Evolutionary conservation across 352 stramenopile genomes (phyloP), one percentile per base, ranked within the genome.

Genomic region (Thalassiosira ordinaria): DNA sequence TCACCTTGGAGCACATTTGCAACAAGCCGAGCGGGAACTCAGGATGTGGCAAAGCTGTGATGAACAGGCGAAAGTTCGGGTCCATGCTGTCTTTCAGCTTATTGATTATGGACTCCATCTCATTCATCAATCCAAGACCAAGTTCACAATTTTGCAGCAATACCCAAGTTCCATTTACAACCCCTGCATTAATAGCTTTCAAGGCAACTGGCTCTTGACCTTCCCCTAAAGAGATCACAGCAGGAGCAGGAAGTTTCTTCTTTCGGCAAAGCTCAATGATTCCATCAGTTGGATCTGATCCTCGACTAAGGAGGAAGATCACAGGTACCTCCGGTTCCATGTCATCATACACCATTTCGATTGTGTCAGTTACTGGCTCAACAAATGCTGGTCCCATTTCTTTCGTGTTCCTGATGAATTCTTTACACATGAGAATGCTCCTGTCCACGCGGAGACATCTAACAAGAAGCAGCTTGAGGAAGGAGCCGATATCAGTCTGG

Each of bases 1-100:
- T 99, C 24, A 99, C 97, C 81, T 99, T 99, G 31, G 96, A 99
- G 46, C 95, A 98, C 97, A 99, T 99, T 83, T 99, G 97, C 51
- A 99, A 90, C 79, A 99, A 87, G 1, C 97, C 97, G 0, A 99
- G 83, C 3, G 97, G 97, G 84, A 99, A 99, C 65, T 98, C 91
- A 55, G 97, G 90, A 84, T 98, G 96, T 3, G 97, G 97, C 11
- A 98, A 87, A 37, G 97, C 97, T 6, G 97, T 99, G 57, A 99
- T 95, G 84, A 99, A 99, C 37, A 99, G 86, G 0, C 97, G 93
- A 81, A 99, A 99, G 76, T 95, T 96, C 1, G 94, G 94, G 68
- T 99, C 96, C 93, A 98, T 98, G 39, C 89, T 96, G 72, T 98
- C 96, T 37, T 91, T 97, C 27, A 99, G 74, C 77, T 98, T 98